Evolutionary conservation across 805 yeast species (phyloP), one percentile per base, ranked within the genome.

Genomic region (Saccharomycopsis sp.): DNA sequence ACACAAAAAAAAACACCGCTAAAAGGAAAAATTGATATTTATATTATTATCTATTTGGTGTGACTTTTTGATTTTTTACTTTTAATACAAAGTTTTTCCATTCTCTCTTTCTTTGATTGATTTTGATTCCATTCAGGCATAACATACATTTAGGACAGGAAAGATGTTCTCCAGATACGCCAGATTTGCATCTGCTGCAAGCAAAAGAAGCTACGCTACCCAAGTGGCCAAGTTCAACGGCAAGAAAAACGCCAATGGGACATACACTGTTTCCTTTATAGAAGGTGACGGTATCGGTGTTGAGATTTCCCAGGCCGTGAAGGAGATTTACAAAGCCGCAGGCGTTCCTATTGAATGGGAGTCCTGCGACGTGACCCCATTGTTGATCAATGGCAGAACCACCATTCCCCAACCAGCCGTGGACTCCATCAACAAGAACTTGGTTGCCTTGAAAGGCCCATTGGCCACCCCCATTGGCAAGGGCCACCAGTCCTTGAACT

Each of bases 261-360:
- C 82, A 57, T 89, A 77, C 69, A 77, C 85, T 41, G 98, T 92
- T 50, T 89, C 98, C 34, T 72, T 92, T 69, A 89, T 92, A 56
- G 96, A 88, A 68, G 97, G 97, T 68, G 97, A 89, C 61, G 98
- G 98, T 73, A 87, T 89, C 53, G 98, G 98, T 55, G 73, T 80
- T 39, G 98, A 92, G 66, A 92, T 92, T 62, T 82, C 97, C 52
- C 77, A 83, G 56, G 84, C 97, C 38, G 96, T 92, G 52, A 84
- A 88, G 71, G 75, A 81, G 51, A 89, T 92, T 57, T 92, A 86
- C 68, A 68, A 79, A 38, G 96, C 96, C 53, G 98, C 97, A 40
- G 66, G 83, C 42, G 95, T 88, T 40, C 99, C 99, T 52, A 80
- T 92, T 56, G 89, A 83, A 58, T 92, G 97, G 96, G 95, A 89